phyloP scores from a whole-genome alignment of 2,329 filamentous ascomycete genomes.

The Trichoderma aggressivum region DNA sequence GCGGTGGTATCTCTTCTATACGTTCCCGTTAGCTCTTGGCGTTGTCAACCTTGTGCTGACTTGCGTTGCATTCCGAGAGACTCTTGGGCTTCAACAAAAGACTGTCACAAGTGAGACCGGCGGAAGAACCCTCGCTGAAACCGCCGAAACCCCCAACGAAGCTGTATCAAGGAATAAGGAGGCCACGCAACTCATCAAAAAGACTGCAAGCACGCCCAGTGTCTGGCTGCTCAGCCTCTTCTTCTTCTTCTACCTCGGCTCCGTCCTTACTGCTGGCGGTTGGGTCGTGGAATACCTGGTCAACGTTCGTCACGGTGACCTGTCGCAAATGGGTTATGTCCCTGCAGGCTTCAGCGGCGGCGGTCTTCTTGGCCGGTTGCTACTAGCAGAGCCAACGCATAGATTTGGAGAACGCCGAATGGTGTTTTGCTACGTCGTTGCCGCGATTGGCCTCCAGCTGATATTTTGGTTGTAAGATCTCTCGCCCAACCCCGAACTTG shows the following conservation, averaged over 20 bases:
- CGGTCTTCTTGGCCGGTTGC: constrained; percentile 51
- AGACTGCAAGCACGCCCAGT: constrained; percentile 41
- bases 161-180: constrained; percentile 26
- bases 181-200: constrained; percentile 43
- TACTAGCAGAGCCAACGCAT: constrained; percentile 58
- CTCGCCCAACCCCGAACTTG: not conserved
- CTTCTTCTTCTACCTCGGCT: constrained; percentile 62
- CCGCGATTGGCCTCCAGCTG: constrained; percentile 53
- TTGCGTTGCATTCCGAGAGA: constrained; percentile 48
- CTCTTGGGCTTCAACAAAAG: constrained; percentile 32
- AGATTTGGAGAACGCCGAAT: constrained; percentile 56
- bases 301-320: constrained; percentile 53
- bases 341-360: constrained; percentile 60
- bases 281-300: constrained; percentile 66
- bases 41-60: constrained; percentile 49
- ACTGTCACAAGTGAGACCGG: constrained; percentile 11
- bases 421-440: constrained; percentile 50
- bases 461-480: constrained; percentile 55
- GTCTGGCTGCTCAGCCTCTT: constrained; percentile 60
- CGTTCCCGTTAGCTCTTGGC: constrained; percentile 51
- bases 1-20: constrained; percentile 56
- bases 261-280: constrained; percentile 52
- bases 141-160: not conserved
- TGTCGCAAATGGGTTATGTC: constrained; percentile 59
- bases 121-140: not conserved